Evolutionary conservation across 1,284 basidiomycete species (phyloP).

Genomic region (Ganoderma lucidum): DNA sequence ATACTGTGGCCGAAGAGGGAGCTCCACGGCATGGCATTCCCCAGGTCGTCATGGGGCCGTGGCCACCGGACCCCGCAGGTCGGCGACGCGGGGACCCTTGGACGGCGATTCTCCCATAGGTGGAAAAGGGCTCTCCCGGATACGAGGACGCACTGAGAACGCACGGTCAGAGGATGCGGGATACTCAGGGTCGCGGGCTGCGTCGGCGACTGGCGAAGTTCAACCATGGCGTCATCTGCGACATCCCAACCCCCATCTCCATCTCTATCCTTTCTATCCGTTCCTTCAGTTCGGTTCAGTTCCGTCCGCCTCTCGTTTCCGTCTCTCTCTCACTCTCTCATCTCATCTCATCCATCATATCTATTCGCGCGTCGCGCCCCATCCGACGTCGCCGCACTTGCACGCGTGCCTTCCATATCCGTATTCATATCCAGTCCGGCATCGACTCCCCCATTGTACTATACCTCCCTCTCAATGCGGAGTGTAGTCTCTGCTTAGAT

Average conservation of each 20-base stretch:
- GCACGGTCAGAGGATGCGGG: slow-evolving; percentile 4
- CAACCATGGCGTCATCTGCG: background rate
- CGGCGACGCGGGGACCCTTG: background rate
- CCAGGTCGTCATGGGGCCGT: slow-evolving; percentile 18
- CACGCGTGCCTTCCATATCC: background rate
- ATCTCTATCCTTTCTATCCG: background rate
- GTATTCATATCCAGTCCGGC: slow-evolving; percentile 6
- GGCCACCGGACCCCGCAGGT: slow-evolving; percentile 7
- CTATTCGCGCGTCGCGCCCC: slow-evolving; percentile 4
- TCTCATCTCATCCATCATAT: slow-evolving; percentile 5
- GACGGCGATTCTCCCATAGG: background rate
- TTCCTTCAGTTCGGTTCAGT: background rate
- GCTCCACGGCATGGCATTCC: slow-evolving; percentile 16
- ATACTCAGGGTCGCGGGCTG: background rate
- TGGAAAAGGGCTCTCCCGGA: slow-evolving; percentile 12
- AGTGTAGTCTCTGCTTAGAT: slow-evolving; percentile 19
- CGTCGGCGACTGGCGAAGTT: slow-evolving; percentile 7
- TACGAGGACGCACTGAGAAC: slow-evolving; percentile 16
- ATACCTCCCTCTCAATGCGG: slow-evolving; percentile 13
- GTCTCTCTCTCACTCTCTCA: background rate
- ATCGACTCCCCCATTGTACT: slow-evolving; percentile 17
- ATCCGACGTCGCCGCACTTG: slow-evolving; percentile 13
- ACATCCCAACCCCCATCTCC: background rate
- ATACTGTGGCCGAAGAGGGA: slow-evolving; percentile 17
- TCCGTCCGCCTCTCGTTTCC: background rate